phyloP scores from a whole-genome alignment of 2,329 filamentous ascomycete species.

The Sordariomycetes sp. region DNA sequence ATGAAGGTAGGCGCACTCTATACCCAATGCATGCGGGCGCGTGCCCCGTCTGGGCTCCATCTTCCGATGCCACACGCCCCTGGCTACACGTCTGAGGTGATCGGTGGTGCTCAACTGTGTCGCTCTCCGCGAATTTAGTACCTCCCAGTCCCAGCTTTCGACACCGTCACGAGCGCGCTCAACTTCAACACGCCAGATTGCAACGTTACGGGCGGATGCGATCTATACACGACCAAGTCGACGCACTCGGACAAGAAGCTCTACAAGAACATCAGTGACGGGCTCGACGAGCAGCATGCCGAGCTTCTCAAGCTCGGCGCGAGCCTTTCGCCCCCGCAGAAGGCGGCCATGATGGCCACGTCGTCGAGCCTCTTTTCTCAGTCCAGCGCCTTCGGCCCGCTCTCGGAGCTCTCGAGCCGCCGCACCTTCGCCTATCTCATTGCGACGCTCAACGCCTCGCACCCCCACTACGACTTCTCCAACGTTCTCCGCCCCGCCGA shows the following conservation, averaged over 20 bases:
- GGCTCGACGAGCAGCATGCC: slow-evolving; percentile 82
- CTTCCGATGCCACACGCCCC: background rate
- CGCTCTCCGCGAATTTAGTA: slow-evolving; percentile 44
- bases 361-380: slow-evolving; percentile 60
- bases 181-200: slow-evolving; percentile 94
- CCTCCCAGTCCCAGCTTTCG: slow-evolving; percentile 79
- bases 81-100: background rate
- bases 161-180: slow-evolving; percentile 80
- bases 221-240: slow-evolving; percentile 95
- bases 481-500: slow-evolving; percentile 80
- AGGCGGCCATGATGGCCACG: slow-evolving; percentile 50
- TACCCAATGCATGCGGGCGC: background rate
- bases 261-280: slow-evolving; percentile 88
- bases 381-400: slow-evolving; percentile 80
- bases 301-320: slow-evolving; percentile 76
- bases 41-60: background rate
- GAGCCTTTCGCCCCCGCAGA: slow-evolving; percentile 73
- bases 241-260: slow-evolving; percentile 93
- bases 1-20: slow-evolving; percentile 10
- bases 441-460: slow-evolving; percentile 88
- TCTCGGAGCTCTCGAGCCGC: slow-evolving; percentile 78
- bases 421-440: slow-evolving; percentile 94
- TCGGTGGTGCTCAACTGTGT: background rate
- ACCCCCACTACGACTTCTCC: slow-evolving; percentile 88
- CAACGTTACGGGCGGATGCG: slow-evolving; percentile 84